Evolutionary conservation across 2,329 filamentous ascomycete genomes (phyloP), one percentile per base, ranked within the genome.

Genomic region (Fusarium sp.): DNA sequence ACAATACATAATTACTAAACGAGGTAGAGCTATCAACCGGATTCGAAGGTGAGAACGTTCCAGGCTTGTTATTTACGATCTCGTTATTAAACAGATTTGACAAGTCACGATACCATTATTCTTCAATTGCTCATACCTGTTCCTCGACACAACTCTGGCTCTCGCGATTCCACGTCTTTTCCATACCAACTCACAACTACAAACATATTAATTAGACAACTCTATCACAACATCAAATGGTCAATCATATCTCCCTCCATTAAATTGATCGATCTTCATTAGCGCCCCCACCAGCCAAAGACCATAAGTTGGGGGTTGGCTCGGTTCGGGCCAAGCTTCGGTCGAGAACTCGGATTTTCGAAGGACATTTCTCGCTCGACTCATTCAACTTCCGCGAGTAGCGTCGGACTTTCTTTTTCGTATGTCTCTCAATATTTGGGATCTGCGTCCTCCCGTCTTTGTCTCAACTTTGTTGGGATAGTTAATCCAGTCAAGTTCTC

Each of bases 301-400:
- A 51, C 32, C 28, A 38, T 26, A 41, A 44, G 50, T 70, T 70
- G 67, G 53, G 66, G 66, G 48, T 47, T 68, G 36, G 63, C 59
- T 70, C 66, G 53, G 59, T 70, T 70, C 66, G 60, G 67, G 26
- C 47, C 39, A 67, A 65, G 20, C 47, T 47, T 69, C 66, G 65
- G 66, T 69, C 65, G 66, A 69, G 58, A 50, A 63, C 57, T 70
- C 67, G 67, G 66, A 70, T 65, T 65, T 69, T 69, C 66, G 66
- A 69, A 57, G 50, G 24, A 17, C 18, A 32, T 35, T 63, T 42
- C 54, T 63, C 35, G 18, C 44, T 30, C 20, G 63, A 56, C 14
- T 28, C n/a, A 17, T 35, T 65, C 32, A 48, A 41, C 41, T 57
- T 66, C 67, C 47, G 59, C 36, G 26, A 28, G 42, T 42, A 65